phyloP scores from a whole-genome alignment of 345 rosid species.

The Boechera stricta region DNA sequence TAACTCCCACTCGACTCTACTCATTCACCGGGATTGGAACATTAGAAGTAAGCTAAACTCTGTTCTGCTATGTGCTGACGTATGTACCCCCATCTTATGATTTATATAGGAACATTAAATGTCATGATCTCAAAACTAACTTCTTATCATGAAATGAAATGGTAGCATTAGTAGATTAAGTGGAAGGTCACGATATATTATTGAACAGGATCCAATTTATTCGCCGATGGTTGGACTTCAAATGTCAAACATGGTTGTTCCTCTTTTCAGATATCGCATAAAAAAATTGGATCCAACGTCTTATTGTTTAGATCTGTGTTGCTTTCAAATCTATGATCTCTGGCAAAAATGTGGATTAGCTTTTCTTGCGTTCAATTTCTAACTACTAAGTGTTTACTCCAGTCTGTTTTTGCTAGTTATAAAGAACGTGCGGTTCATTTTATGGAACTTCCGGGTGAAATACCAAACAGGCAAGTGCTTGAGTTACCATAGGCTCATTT shows the following conservation, averaged over 20 bases:
- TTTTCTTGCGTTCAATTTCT: constrained; percentile 18
- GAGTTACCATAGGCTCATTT: constrained; percentile 21
- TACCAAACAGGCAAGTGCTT: constrained; percentile 86
- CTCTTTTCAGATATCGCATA: neutral
- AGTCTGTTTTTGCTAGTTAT: constrained; percentile 92
- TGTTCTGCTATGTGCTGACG: constrained; percentile 14
- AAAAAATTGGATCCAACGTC: neutral
- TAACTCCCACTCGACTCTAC: constrained; percentile 95
- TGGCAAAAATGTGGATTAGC: constrained; percentile 3
- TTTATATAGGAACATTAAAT: constrained; percentile 11
- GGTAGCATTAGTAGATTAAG: constrained; percentile 10
- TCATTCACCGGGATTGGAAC: constrained; percentile 95
- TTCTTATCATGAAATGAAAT: constrained; percentile 18
- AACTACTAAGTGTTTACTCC: constrained; percentile 30
- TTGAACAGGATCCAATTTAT: neutral
- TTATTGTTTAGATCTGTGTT: constrained; percentile 15
- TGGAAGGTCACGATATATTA: constrained; percentile 19
- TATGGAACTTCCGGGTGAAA: constrained; percentile 99
- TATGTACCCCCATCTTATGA: neutral
- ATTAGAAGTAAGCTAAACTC: constrained; percentile 71
- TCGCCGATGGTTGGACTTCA: constrained; percentile 15
- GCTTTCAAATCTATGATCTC: constrained; percentile 21
- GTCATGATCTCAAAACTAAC: constrained; percentile 13
- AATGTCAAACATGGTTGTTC: constrained; percentile 18
- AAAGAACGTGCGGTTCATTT: constrained; percentile 95